A percentile compares a stretch with the other conserved stretches of the same genome.
Evolutionary conservation across 495 filamentous ascomycete genomes (phyloP).

Genomic region (Rusavskia elegans): DNA sequence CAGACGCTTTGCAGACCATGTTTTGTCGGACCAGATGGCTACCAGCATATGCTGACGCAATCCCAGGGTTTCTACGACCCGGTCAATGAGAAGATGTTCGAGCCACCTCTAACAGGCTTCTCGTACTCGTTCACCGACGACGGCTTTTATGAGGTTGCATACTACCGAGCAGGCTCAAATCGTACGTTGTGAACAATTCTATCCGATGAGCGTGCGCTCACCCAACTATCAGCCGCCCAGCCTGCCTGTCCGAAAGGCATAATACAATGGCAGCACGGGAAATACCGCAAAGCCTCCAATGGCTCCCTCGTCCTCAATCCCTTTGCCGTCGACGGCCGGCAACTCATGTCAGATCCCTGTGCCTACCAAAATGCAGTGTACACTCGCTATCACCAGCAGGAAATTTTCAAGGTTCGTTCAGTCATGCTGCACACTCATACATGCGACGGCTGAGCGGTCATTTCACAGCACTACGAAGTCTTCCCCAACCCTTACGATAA

Average conservation of each 20-base stretch:
- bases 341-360: constrained; percentile 56
- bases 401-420: constrained; percentile 40
- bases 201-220: not conserved
- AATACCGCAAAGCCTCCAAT: constrained; percentile 35
- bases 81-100: constrained; percentile 48
- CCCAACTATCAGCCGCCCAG: constrained; percentile 29
- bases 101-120: constrained; percentile 58
- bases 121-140: constrained; percentile 66
- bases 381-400: constrained; percentile 53
- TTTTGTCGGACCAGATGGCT: not conserved
- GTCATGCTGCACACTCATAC: not conserved
- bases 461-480: constrained; percentile 42
- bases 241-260: constrained; percentile 53
- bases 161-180: constrained; percentile 59
- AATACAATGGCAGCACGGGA: constrained; percentile 70
- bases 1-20: too few relatives aligned
- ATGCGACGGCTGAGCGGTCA: constrained; percentile 8
- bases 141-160: constrained; percentile 58
- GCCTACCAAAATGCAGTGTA: constrained; percentile 33
- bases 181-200: constrained; percentile 31
- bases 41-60: constrained; percentile 2
- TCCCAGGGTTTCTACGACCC: constrained; percentile 60
- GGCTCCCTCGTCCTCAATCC: constrained; percentile 46
- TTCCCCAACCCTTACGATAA: constrained; percentile 45
- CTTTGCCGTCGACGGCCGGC: constrained; percentile 53